Evolutionary conservation across 208 protist genomes (phyloP).

Genomic region (Tritrichomonas musculus): DNA sequence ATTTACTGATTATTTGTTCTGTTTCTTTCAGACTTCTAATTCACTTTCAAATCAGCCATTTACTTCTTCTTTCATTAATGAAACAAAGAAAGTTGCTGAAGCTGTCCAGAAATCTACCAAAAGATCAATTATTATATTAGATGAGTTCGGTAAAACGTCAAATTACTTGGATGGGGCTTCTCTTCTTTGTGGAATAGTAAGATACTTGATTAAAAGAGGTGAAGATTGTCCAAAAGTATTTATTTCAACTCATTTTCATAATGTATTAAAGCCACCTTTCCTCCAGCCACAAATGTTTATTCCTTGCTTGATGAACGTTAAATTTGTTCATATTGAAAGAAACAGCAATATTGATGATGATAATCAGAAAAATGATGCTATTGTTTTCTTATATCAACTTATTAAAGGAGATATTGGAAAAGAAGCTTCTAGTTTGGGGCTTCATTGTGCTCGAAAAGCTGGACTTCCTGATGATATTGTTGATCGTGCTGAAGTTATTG

Average conservation of each 20-base stretch:
- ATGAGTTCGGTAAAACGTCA: conserved; percentile 14
- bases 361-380: too few relatives aligned
- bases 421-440: background rate
- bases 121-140: background rate
- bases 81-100: background rate
- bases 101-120: background rate
- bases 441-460: background rate
- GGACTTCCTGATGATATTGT: background rate
- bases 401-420: background rate
- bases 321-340: background rate
- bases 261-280: background rate
- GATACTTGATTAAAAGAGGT: background rate
- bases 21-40: background rate
- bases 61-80: background rate
- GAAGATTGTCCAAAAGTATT: background rate
- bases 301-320: background rate
- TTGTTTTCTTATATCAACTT: background rate
- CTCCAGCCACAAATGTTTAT: background rate
- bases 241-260: background rate
- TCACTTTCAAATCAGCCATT: background rate
- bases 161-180: background rate
- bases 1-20: background rate
- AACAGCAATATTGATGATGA: too few relatives aligned
- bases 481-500: background rate
- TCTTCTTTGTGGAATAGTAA: background rate